Base-by-base conservation (phyloP, 2,329 filamentous ascomycete species). In the Xylariaceae sp. region DNA sequence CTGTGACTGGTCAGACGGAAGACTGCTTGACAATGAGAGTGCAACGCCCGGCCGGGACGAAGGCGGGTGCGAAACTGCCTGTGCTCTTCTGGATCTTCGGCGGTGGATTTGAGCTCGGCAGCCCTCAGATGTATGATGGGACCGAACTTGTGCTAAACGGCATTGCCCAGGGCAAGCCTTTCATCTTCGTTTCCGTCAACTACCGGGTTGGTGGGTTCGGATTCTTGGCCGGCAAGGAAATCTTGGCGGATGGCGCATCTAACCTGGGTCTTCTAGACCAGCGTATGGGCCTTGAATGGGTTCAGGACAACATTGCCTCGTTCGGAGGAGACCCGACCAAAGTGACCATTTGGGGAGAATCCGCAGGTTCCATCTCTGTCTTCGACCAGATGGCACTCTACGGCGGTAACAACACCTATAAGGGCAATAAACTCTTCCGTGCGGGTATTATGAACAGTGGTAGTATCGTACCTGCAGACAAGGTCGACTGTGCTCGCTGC, bases 301-400 rank as follows among this genome's bases (percentile, higher is more conserved):
- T 90, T 1, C 84, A 87, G 6, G 87, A 91, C 62, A 91, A 92
- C 60, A 91, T 93, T 51, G 84, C 75, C 1, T 78, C 83, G 0
- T 95, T 94, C 66, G 91, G 91, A 8, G 91, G 91, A 11, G 89
- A 93, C 67, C 86, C 88, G 0, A 75, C 77, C n/a, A 88, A 88
- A 68, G 88, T 92, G 5, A 92, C 88, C 0, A 86, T 93, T 54
- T 91, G 86, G 86, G 89, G 89, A 21, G 85, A 92, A 67, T 85
- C 81, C 2, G 86, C 87, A 0, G 86, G 87, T 0, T 75, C 84
- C 11, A 91, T 92, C 57, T 91, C 87, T 0, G 87, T 90, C 1
- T 81, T 88, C 42, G 83, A 92, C 64, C 90, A 93, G 62, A 91
- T 91, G 82, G 75, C 83, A 1, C 75, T 92, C 9, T 91, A 89